phyloP scores from a whole-genome alignment of 306 rosid genomes.

The Amphicarpaea edgeworthii region DNA sequence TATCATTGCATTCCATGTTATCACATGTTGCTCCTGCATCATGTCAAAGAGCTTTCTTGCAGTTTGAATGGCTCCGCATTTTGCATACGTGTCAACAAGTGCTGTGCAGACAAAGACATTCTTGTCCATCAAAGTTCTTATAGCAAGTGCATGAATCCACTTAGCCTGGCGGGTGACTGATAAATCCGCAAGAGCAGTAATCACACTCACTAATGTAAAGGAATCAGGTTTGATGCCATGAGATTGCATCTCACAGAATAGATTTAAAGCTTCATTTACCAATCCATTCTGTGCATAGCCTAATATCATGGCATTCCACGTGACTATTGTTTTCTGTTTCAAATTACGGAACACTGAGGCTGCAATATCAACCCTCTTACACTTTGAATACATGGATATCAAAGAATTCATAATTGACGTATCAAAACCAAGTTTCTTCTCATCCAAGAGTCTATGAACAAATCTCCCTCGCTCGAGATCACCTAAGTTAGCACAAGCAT shows the following conservation, averaged over 20 bases:
- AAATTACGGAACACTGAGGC: constrained; percentile 63
- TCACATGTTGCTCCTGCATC: constrained; percentile 83
- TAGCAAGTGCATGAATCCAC: constrained; percentile 92
- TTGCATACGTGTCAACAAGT: constrained; percentile 81
- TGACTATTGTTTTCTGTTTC: constrained; percentile 66
- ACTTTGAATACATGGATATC: constrained; percentile 93
- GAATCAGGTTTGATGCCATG: constrained; percentile 73
- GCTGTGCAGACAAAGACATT: constrained; percentile 85
- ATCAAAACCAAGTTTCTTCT: constrained; percentile 59
- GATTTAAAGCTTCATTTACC: constrained; percentile 67
- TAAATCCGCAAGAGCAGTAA: constrained; percentile 82
- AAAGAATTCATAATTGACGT: constrained; percentile 81
- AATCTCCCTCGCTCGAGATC: constrained; percentile 71
- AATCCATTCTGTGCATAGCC: constrained; percentile 87
- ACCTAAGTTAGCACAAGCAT: constrained; percentile 85
- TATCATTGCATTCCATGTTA: constrained; percentile 92
- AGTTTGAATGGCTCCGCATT: constrained; percentile 74
- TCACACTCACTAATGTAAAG: constrained; percentile 85
- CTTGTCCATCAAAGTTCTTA: constrained; percentile 69
- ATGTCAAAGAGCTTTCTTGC: constrained; percentile 80
- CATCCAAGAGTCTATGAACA: constrained; percentile 63
- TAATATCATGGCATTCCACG: constrained; percentile 96
- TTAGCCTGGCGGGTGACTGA: constrained; percentile 84
- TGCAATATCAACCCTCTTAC: constrained; percentile 80
- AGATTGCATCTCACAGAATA: constrained; percentile 73